Evolutionary conservation across 495 filamentous ascomycete species (phyloP).

Genomic region (Neurospora sp.): DNA sequence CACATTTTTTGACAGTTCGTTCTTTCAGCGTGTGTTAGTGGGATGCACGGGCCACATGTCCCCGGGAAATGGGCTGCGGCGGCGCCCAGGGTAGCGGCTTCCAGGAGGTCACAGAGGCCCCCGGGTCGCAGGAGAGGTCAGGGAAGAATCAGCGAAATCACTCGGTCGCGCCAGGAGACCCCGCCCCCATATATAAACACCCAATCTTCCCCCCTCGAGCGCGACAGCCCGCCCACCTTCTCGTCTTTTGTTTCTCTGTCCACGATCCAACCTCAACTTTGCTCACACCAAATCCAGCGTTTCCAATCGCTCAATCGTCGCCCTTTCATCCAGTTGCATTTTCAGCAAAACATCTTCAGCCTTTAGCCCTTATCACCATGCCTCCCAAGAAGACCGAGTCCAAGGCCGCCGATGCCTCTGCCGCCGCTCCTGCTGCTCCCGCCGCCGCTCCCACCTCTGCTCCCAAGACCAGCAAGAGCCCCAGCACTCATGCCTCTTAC

Average conservation of each 20-base stretch:
- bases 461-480: conserved; percentile 16
- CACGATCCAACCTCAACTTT: neutral
- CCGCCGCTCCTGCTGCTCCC: neutral
- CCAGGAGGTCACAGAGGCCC: neutral
- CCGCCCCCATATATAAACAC: conserved; percentile 40
- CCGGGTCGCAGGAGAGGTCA: conserved; percentile 2
- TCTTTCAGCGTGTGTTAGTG: conserved; percentile 2
- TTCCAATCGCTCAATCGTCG: neutral
- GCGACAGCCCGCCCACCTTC: conserved; percentile 32
- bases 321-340: neutral
- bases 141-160: conserved; percentile 23
- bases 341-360: neutral
- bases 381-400: conserved; percentile 53
- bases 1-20: neutral
- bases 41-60: conserved; percentile 13
- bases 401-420: neutral
- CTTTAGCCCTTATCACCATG: conserved; percentile 36
- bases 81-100: neutral
- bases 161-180: conserved; percentile 25
- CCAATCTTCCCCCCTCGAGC: conserved; percentile 34
- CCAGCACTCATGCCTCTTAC: conserved; percentile 42
- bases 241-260: conserved; percentile 24
- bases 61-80: conserved; percentile 14
- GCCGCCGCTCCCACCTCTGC: neutral
- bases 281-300: neutral